Evolutionary conservation across 169 alveolate species (phyloP), one percentile per base, ranked within the genome.

Genomic region (Plasmodium inui): DNA sequence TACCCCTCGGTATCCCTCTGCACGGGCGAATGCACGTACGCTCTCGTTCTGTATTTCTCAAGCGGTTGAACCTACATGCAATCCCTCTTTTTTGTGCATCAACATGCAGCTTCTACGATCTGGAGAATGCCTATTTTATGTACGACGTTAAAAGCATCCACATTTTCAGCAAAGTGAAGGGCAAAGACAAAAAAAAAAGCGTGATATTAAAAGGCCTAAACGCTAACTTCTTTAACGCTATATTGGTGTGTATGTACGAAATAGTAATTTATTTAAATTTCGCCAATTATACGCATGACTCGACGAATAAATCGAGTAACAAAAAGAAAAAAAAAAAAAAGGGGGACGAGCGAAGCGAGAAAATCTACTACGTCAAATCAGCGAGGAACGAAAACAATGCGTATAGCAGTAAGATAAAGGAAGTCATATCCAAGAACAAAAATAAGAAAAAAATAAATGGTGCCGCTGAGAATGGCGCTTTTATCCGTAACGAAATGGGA

Each of bases 171-270:
- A 79, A 57, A 6, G 14, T 41, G 32, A 78, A 78, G 82, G 53
- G 78, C 8, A 88, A 88, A 28, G 30, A 76, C 39, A 88, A 79
- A 67, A 73, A 71, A 22, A 88, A 70, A 76, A 55, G 46, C 1
- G 55, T 79, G 14, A 79, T 88, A 46, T 26, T 88, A 78, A 88
- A 53, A 70, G 94, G 84, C 37, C 71, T 88, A 26, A 88, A 79
- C 34, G 94, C 79, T 61, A 79, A 61, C 71, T 88, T 88, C 82
- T 88, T 57, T 78, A 88, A 88, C 34, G 88, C 94, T 37, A 88
- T 88, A 79, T 70, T 88, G 50, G 72, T 88, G 12, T 88, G 94
- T 88, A 79, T 88, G 94, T 61, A 88, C 50, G 94, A 88, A 78
- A 88, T 80, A 67, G 82, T 73, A 55, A 34, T 28, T 26, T 88